Base-by-base conservation (phyloP, 306 rosid species). In the Prunus campanulata region DNA sequence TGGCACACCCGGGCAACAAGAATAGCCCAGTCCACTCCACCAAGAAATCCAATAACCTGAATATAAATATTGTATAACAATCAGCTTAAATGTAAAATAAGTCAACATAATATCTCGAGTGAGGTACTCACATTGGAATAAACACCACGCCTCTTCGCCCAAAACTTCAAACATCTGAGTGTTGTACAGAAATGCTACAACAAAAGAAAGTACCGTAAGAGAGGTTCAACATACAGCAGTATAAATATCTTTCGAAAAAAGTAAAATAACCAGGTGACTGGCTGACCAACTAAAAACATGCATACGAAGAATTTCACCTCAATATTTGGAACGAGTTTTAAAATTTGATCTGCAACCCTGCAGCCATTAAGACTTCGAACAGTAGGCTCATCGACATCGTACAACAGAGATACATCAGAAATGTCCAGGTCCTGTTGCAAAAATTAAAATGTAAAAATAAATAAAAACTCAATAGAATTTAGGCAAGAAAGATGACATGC, bases 301-400 rank as follows among this genome's bases (percentile, higher is more conserved):
- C 22, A 22, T 44, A 79, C 42, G 77, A 82, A 79, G 70, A 8
- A 20, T 39, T 47, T 35, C 84, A 92, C 98, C 97, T 91, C 90
- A 64, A 88, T 80, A 84, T 90, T 90, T 55, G 98, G 98, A 82
- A 93, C 96, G 68, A 91, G 96, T 79, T 88, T 90, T 50, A 93
- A 90, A 83, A 93, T 88, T 80, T 91, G 98, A 87, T 93, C 96
- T 44, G 97, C 93, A 77, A 86, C 97, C 71, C 97, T 84, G 84
- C 98, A 93, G 74, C 98, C 91, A 84, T 93, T 93, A 75, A 93
- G 94, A 85, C 98, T 91, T 82, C 98, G 87, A 82, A 91, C 91
- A 50, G 98, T 93, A 65, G 83, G 93, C 79, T 88, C 97, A 77
- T 91, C 96, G n/a, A 90, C 85, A 63, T 91, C 76, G 64, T 74